Conservation (phyloP, 2,329 filamentous ascomycete genomes). For the Colletotrichum sansevieriae region DNA sequence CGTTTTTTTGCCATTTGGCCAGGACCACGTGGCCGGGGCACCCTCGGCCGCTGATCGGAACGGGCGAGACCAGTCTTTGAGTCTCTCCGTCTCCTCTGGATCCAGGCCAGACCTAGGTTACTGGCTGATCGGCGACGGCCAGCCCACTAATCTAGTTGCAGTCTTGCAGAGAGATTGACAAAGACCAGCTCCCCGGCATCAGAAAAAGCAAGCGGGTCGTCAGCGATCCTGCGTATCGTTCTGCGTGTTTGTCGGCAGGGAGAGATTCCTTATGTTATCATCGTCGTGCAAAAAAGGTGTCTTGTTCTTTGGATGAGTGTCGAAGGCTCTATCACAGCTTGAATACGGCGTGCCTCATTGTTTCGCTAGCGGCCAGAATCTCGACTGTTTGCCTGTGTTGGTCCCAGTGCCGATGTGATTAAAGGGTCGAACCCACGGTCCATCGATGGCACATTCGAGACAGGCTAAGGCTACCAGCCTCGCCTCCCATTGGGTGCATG, state of each 20-base stretch:
- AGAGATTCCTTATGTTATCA: neutral
- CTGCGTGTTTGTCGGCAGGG: neutral
- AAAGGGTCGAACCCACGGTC: conserved; percentile 36
- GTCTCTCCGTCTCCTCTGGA: neutral
- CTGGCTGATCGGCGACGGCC: conserved; percentile 19
- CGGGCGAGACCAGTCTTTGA: conserved; percentile 29
- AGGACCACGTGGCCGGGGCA: conserved; percentile 28
- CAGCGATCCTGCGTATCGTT: neutral
- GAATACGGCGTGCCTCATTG: neutral
- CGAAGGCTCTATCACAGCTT: no score
- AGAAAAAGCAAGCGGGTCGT: neutral
- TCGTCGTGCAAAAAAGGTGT: neutral
- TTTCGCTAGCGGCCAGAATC: conserved; percentile 9
- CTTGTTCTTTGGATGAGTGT: neutral
- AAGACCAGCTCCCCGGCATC: conserved; percentile 11
- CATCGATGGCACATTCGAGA: conserved; percentile 33
- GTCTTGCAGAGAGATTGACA: conserved; percentile 16
- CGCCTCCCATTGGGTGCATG: conserved; percentile 33
- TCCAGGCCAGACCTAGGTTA: no score
- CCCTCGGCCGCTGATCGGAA: conserved; percentile 18
- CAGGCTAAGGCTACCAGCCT: conserved; percentile 27
- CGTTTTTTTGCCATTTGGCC: neutral
- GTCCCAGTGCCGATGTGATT: conserved; percentile 36
- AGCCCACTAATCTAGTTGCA: conserved; percentile 24
- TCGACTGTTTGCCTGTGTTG: conserved; percentile 25